A percentile compares a stretch with the other conserved stretches of the same genome.
These are phyloP conservation scores for Exserohilum rostratum DNA, from an alignment of 2,329 filamentous ascomycete species.

Conservation along the genomic window DNA sequence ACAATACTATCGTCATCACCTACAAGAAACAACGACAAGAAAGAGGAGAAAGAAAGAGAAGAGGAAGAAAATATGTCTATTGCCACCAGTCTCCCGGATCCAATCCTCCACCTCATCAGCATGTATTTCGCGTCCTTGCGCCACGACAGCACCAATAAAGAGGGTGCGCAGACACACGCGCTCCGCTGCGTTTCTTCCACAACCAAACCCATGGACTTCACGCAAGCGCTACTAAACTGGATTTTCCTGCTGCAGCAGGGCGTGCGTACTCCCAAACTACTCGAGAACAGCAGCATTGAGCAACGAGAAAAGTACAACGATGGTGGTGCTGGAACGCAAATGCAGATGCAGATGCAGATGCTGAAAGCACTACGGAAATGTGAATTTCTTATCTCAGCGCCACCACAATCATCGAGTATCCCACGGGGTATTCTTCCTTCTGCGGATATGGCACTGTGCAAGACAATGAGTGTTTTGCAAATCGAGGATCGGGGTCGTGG, in stretches of 20 bases:
- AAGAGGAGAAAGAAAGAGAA: too few species aligned
- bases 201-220: too few species aligned
- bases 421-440: neutral
- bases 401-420: neutral
- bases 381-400: neutral
- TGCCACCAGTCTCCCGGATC: slow-evolving; percentile 10
- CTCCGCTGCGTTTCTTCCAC: slow-evolving; percentile 10
- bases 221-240: too few species aligned
- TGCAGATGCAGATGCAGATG: neutral
- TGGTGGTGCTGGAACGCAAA: too few species aligned
- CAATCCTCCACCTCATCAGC: slow-evolving; percentile 11
- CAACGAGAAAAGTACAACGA: neutral
- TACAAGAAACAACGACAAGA: too few species aligned
- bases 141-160: too few species aligned
- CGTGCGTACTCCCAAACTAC: too few species aligned
- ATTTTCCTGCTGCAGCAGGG: too few species aligned
- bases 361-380: slow-evolving; percentile 1
- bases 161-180: too few species aligned
- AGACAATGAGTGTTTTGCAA: neutral
- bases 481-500: slow-evolving; percentile 8
- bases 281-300: neutral
- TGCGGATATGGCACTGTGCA: slow-evolving; percentile 1
- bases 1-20: too few species aligned
- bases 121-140: slow-evolving; percentile 7
- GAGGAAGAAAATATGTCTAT: neutral